Conservation (phyloP, 768 basidiomycete genomes). For the Collybiopsis luxurians region DNA sequence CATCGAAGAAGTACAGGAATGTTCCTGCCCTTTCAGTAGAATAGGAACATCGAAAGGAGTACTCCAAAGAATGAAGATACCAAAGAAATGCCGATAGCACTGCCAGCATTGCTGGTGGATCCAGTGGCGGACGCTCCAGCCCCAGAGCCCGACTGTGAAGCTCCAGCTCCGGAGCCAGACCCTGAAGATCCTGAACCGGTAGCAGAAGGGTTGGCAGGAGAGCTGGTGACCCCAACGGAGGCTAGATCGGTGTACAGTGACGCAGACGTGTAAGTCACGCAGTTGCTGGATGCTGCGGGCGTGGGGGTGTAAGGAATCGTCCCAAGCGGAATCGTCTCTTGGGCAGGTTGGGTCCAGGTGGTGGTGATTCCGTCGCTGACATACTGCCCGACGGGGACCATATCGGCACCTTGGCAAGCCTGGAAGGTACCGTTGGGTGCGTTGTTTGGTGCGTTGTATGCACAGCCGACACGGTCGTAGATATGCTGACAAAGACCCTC, state of each 20-base stretch:
- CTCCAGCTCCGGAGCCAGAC: background rate
- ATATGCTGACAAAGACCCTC: conserved; percentile 31
- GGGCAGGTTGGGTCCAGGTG: conserved; percentile 24
- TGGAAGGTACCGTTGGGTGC: conserved; percentile 45
- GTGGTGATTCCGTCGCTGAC: conserved; percentile 26
- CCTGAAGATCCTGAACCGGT: background rate
- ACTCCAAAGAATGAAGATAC: conserved; percentile 2
- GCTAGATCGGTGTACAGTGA: conserved; percentile 16
- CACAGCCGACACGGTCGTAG: conserved; percentile 54
- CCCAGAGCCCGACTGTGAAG: background rate
- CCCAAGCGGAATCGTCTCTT: conserved; percentile 14
- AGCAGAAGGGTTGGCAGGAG: background rate
- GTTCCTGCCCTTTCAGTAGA: no score
- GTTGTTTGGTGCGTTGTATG: conserved; percentile 50
- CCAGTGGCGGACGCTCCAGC: background rate
- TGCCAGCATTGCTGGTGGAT: conserved; percentile 1
- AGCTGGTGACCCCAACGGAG: background rate
- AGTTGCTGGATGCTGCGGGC: conserved; percentile 18
- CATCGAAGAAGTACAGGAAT: no score
- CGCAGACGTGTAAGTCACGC: conserved; percentile 13
- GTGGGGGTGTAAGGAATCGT: conserved; percentile 24
- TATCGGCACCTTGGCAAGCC: conserved; percentile 47
- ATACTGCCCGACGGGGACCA: conserved; percentile 41
- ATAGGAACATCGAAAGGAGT: background rate
- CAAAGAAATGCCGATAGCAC: background rate